These are phyloP conservation scores for Caloboletus inedulis DNA, from an alignment of 1,284 basidiomycete genomes.

Conservation along the genomic window DNA sequence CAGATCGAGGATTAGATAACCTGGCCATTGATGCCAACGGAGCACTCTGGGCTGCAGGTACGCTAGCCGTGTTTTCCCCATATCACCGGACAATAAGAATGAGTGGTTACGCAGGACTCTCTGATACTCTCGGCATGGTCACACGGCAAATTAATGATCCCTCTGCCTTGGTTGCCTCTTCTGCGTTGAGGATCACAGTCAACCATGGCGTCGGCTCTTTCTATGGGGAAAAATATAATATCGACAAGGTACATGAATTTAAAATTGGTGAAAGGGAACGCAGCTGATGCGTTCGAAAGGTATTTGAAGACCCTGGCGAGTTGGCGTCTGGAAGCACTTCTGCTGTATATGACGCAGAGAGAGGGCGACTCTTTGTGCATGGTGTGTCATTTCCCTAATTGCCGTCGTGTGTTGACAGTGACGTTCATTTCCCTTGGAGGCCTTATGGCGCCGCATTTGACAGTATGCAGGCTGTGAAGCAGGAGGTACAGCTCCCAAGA, in stretches of 20 bases:
- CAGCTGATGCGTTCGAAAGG: constrained; percentile 33
- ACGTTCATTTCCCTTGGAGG: constrained; percentile 21
- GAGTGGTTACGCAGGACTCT: constrained; percentile 26
- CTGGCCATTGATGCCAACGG: constrained; percentile 54
- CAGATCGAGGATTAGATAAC: constrained; percentile 55
- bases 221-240: constrained; percentile 61
- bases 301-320: constrained; percentile 63
- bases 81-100: constrained; percentile 3
- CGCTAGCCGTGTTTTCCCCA: constrained; percentile 8
- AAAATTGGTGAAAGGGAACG: neutral
- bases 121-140: constrained; percentile 26
- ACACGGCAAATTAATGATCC: constrained; percentile 41
- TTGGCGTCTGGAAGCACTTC: constrained; percentile 53
- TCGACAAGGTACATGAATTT: constrained; percentile 49
- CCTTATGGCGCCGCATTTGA: constrained; percentile 32
- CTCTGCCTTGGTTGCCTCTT: constrained; percentile 40
- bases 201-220: constrained; percentile 51
- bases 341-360: constrained; percentile 48
- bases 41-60: constrained; percentile 57
- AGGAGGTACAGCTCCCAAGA: neutral
- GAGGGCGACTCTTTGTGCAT: constrained; percentile 52
- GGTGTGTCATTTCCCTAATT: constrained; percentile 37
- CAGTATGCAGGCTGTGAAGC: constrained; percentile 28
- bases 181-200: constrained; percentile 50
- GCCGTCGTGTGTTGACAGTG: constrained; percentile 5